Evolutionary conservation across 2,329 filamentous ascomycete species (phyloP).

Genomic region (Cephalotrichum gorgonifer): DNA sequence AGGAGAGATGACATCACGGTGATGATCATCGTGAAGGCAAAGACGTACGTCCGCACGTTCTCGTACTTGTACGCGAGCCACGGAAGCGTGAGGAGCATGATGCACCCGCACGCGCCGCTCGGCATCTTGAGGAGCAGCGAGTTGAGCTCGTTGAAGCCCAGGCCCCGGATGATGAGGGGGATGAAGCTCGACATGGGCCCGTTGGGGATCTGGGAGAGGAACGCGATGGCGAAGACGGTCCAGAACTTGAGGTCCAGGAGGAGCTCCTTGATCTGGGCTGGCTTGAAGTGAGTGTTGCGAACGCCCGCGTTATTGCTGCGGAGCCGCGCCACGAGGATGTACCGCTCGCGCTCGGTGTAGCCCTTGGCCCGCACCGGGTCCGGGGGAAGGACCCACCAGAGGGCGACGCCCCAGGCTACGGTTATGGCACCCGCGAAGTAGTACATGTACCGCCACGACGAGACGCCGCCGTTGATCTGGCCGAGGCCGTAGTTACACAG

Average conservation of each 20-base stretch:
- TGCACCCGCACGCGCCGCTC: slow-evolving; percentile 23
- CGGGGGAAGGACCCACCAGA: slow-evolving; percentile 8
- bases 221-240: slow-evolving; percentile 42
- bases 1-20: slow-evolving; percentile 29
- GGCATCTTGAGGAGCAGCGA: slow-evolving; percentile 31
- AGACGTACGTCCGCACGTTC: slow-evolving; percentile 23
- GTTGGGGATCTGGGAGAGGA: slow-evolving; percentile 30
- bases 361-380: slow-evolving; percentile 7
- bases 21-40: slow-evolving; percentile 26
- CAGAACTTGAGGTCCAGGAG: slow-evolving; percentile 49
- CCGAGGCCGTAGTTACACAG: slow-evolving; percentile 21
- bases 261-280: slow-evolving; percentile 42
- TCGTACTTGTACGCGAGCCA: slow-evolving; percentile 26
- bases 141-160: slow-evolving; percentile 30
- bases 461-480: slow-evolving; percentile 14
- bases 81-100: slow-evolving; percentile 24
- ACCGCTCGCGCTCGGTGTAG: slow-evolving; percentile 18
- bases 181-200: slow-evolving; percentile 32
- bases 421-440: slow-evolving; percentile 11
- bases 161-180: slow-evolving; percentile 32
- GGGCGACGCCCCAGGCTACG: slow-evolving; percentile 8
- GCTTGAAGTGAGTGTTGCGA: slow-evolving; percentile 35
- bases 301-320: slow-evolving; percentile 34
- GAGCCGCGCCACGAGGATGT: slow-evolving; percentile 42
- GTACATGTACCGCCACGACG: slow-evolving; percentile 13